phyloP scores from a whole-genome alignment of 179 eudicot species.

The Dionaea muscipula region DNA sequence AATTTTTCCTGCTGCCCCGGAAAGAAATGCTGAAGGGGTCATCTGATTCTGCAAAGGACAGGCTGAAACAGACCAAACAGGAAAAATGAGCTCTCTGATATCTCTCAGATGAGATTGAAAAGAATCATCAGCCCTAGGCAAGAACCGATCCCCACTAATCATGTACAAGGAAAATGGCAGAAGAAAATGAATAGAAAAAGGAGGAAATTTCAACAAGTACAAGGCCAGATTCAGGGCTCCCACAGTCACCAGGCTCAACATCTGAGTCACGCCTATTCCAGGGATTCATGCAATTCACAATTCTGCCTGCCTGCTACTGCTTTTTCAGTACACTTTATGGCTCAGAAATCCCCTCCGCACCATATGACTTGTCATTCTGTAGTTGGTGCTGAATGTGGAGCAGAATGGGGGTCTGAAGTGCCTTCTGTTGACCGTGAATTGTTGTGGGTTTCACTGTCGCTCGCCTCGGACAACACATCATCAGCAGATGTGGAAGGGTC shows the following conservation, averaged over 20 bases:
- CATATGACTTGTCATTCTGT: background rate
- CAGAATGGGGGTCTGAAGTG: background rate
- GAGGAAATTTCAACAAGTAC: constrained; percentile 2
- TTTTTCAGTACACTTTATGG: background rate
- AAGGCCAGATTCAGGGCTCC: constrained; percentile 1
- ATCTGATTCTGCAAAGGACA: too few relatives aligned
- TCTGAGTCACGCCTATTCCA: background rate
- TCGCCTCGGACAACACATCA: constrained; percentile 8
- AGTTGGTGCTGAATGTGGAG: background rate
- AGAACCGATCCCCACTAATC: constrained; percentile 10
- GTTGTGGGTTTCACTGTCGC: background rate
- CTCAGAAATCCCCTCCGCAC: background rate
- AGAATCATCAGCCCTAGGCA: constrained; percentile 22
- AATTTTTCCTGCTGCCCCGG: too few relatives aligned
- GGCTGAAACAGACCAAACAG: background rate
- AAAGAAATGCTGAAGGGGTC: too few relatives aligned
- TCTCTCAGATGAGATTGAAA: constrained; percentile 7
- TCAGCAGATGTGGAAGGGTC: constrained; percentile 19
- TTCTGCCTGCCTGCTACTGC: background rate
- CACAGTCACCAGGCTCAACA: background rate
- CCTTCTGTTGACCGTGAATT: background rate
- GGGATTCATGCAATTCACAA: background rate
- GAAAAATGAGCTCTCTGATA: background rate
- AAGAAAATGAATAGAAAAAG: background rate
- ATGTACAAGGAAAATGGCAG: constrained; percentile 12